These are phyloP conservation scores for Fusarium pseudocircinatum DNA, from an alignment of 2,329 filamentous ascomycete genomes.

Conservation along the genomic window DNA sequence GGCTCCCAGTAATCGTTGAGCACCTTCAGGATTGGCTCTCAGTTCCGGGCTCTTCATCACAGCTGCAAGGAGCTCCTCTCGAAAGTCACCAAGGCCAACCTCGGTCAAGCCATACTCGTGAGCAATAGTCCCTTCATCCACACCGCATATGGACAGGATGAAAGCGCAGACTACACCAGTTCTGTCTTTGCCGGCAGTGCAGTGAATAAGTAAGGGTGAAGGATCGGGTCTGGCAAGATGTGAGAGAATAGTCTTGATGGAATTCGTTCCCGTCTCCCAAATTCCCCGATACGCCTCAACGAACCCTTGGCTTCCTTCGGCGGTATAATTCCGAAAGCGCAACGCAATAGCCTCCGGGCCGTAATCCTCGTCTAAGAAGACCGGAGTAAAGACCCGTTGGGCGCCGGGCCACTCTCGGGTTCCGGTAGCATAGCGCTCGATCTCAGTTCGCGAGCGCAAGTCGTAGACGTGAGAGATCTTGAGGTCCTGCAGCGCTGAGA, in stretches of 20 bases:
- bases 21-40: conserved; percentile 55
- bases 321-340: conserved; percentile 69
- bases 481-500: conserved; percentile 61
- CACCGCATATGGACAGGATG: conserved; percentile 70
- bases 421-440: conserved; percentile 54
- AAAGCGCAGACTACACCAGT: conserved; percentile 77
- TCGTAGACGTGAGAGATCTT: conserved; percentile 75
- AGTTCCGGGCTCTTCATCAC: conserved; percentile 62
- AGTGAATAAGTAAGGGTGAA: conserved; percentile 72
- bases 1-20: conserved; percentile 57
- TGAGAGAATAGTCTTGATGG: conserved; percentile 63
- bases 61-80: conserved; percentile 60
- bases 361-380: conserved; percentile 71
- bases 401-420: conserved; percentile 51
- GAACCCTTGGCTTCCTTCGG: conserved; percentile 66
- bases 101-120: conserved; percentile 76
- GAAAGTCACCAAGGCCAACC: conserved; percentile 64
- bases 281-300: conserved; percentile 71
- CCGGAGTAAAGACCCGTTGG: conserved; percentile 67
- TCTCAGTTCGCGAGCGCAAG: conserved; percentile 70
- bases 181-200: conserved; percentile 80
- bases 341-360: conserved; percentile 69
- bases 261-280: conserved; percentile 59
- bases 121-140: conserved; percentile 67
- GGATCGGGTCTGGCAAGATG: conserved; percentile 60